A percentile compares a stretch with the other conserved stretches of the same genome.
phyloP scores from a whole-genome alignment of 495 filamentous ascomycete species.

The Trypethelium eluteriae region DNA sequence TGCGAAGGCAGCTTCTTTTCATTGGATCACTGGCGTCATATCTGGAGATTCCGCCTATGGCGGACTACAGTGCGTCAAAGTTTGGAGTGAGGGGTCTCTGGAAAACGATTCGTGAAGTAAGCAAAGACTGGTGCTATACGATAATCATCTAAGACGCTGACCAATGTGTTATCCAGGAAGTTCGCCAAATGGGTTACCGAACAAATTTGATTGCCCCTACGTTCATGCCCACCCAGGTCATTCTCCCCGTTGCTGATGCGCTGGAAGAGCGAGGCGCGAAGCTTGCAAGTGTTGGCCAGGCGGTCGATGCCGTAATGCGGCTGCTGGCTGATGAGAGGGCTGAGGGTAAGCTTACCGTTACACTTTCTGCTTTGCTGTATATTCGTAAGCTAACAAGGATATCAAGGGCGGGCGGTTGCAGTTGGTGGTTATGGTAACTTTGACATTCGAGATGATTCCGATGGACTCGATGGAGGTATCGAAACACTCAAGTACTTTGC shows the following conservation, averaged over 20 bases:
- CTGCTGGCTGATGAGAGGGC: neutral
- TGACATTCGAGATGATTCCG: neutral
- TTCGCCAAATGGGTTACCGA: constrained; percentile 13
- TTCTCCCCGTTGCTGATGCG: neutral
- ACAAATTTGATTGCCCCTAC: neutral
- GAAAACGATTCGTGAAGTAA: neutral
- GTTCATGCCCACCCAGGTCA: neutral
- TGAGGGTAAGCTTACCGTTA: neutral
- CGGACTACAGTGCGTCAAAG: neutral
- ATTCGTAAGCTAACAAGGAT: neutral
- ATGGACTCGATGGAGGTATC: neutral
- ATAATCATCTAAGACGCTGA: neutral
- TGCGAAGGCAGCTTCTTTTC: neutral
- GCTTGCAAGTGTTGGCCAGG: neutral
- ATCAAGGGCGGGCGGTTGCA: neutral
- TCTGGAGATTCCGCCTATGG: neutral
- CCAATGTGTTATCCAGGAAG: constrained; percentile 16
- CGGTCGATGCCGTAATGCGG: neutral
- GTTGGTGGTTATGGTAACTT: neutral
- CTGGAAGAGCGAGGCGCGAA: neutral
- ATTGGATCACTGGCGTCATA: neutral
- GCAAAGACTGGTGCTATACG: neutral
- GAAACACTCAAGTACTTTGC: neutral
- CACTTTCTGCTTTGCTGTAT: neutral
- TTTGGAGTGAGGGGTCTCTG: neutral